Evolutionary conservation across 352 stramenopile species (phyloP), one percentile per base, ranked within the genome.

Genomic region (Globisporangium mamillatum): DNA sequence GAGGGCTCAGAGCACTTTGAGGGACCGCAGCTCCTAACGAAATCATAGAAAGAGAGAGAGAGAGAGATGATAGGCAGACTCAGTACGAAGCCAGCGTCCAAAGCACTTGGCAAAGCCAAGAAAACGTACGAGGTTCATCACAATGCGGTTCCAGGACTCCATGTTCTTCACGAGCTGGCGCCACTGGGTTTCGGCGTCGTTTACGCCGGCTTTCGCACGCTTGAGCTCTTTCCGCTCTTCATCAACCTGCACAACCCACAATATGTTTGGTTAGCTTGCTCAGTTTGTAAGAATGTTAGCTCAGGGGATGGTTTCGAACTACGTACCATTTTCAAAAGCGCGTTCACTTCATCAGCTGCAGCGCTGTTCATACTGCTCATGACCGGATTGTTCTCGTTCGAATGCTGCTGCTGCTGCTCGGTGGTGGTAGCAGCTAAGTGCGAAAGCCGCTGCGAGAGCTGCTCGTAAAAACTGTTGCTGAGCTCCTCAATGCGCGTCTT

Each of bases 101-200:
- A 32, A 12, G n/a, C 52, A 16, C n/a, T 9, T 20, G 32, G n/a
- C 4, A 41, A 41, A 64, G 22, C 4, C 41, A 36, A 32, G n/a
- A 29, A 36, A 56, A 67, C 67, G 54, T 70, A 92, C 87, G 72
- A 95, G 68, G 63, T 90, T 93, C 74, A 90, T 84, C 52, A 95
- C 74, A 64, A 95, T 93, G 71, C 87, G 85, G 71, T 92, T 93
- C 88, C 88, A 95, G 18, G 81, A 66, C 71, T 95, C 88, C 86
- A 95, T 95, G 73, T 81, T 90, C 77, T 91, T 91, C 25, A 95
- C 84, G 5, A 95, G 75, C 57, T 89, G 78, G 10, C 84, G 84
- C 88, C 88, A 95, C 60, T 90, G 77, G 10, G 60, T 76, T 73
- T 93, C 86, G 9, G 78, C 73, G 41, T 88, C 84, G 10, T 57